Evolutionary conservation across 306 rosid genomes (phyloP).

Genomic region (Morella rubra): DNA sequence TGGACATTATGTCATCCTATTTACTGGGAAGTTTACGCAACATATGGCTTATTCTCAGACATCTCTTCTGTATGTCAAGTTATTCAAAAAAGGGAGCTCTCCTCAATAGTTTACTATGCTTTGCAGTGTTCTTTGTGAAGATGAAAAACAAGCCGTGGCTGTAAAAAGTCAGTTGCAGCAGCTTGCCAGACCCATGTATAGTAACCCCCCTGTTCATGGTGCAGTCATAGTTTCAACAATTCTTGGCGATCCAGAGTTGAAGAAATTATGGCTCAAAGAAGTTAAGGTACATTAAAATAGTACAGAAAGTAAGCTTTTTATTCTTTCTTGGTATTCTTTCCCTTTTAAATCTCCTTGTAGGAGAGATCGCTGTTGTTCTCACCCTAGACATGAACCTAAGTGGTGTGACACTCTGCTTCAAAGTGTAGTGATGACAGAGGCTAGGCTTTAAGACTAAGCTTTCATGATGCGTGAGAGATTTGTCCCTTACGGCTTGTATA

Average conservation of each 20-base stretch:
- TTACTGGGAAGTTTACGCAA: neutral
- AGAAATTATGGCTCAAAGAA: conserved; percentile 79
- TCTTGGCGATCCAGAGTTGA: conserved; percentile 81
- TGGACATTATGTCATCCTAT: conserved; percentile 2
- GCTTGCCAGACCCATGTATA: conserved; percentile 95
- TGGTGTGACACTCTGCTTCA: neutral
- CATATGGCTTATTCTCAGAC: neutral
- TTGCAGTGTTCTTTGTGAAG: conserved; percentile 83
- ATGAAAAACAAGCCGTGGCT: conserved; percentile 87
- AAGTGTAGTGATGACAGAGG: no score
- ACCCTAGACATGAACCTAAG: neutral
- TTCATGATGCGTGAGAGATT: neutral
- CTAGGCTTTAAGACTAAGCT: no score
- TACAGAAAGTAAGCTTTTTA: neutral
- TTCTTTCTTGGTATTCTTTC: neutral
- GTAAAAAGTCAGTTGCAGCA: conserved; percentile 92
- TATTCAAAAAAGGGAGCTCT: conserved; percentile 2
- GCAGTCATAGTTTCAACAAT: conserved; percentile 76
- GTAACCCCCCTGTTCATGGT: conserved; percentile 95
- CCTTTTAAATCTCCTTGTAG: neutral
- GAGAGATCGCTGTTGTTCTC: neutral
- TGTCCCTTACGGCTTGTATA: neutral
- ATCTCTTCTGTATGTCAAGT: conserved; percentile 23
- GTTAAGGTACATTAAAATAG: conserved; percentile 60
- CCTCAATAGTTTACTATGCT: conserved; percentile 12